Percentiles rank a stretch among this genome's conserved stretches.
These are phyloP conservation scores for Cryphonectria japonica DNA, from an alignment of 2,329 filamentous ascomycete species.

Conservation along the genomic window DNA sequence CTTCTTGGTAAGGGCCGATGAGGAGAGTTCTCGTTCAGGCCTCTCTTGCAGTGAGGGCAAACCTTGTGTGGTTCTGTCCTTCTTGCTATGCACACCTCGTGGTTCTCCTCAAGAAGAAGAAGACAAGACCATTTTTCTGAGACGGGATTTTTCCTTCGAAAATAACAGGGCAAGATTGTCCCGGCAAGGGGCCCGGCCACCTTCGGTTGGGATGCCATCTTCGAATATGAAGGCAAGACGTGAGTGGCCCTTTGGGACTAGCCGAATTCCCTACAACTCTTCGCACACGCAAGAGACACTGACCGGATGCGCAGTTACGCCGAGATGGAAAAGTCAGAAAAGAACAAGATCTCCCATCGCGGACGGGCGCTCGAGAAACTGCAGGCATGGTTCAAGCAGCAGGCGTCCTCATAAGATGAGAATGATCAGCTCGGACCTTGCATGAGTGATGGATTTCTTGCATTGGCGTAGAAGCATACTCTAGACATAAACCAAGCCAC, in stretches of 20 bases:
- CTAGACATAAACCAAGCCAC: background rate
- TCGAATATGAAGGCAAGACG: conserved; percentile 91
- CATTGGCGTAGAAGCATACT: conserved; percentile 1
- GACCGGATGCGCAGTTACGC: conserved; percentile 63
- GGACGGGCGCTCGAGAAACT: conserved; percentile 86
- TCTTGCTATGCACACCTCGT: too few relatives aligned
- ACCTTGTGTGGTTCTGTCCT: too few relatives aligned
- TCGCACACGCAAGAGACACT: conserved; percentile 12
- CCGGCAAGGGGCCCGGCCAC: conserved; percentile 75
- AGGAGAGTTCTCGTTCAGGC: background rate
- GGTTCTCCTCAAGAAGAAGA: background rate
- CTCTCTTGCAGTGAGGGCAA: too few relatives aligned
- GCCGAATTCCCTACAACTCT: background rate
- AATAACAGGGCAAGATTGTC: conserved; percentile 74
- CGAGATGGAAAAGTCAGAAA: conserved; percentile 87
- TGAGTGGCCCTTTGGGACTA: conserved; percentile 42
- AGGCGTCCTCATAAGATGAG: conserved; percentile 33
- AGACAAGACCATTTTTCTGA: background rate
- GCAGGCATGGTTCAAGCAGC: conserved; percentile 73
- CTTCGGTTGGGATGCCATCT: conserved; percentile 97
- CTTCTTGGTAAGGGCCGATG: background rate
- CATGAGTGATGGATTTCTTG: background rate
- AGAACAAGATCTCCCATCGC: conserved; percentile 94
- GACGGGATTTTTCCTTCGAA: background rate
- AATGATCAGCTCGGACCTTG: background rate